Evolutionary conservation across 352 stramenopile genomes (phyloP).

Genomic region (Pythium insidiosum): DNA sequence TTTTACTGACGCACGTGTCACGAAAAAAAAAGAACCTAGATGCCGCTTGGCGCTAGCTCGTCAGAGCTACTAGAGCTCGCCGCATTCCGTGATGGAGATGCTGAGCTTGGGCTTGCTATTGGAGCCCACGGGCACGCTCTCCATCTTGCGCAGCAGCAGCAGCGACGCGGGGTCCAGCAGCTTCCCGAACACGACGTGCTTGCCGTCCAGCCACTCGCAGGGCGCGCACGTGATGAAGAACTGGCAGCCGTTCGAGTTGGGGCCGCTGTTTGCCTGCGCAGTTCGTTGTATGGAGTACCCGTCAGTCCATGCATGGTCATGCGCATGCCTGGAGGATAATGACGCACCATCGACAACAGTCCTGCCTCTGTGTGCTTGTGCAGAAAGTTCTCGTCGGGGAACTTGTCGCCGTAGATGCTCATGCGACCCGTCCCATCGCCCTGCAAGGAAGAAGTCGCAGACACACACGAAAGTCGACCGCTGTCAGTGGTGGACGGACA

Average conservation of each 20-base stretch:
- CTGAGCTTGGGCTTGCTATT: constrained; percentile 85
- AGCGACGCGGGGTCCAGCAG: constrained; percentile 82
- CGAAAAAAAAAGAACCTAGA: not conserved
- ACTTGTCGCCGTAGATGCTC: constrained; percentile 87
- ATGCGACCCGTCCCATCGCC: constrained; percentile 75
- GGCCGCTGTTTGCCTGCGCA: constrained; percentile 89
- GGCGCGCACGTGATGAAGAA: constrained; percentile 95
- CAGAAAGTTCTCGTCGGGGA: constrained; percentile 75
- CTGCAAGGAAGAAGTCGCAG: too few relatives aligned
- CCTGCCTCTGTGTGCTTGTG: constrained; percentile 79
- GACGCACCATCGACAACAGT: constrained; percentile 71
- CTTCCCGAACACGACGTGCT: constrained; percentile 97
- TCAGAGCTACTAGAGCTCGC: constrained; percentile 83
- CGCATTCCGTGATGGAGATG: constrained; percentile 84
- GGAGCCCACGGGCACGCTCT: constrained; percentile 79
- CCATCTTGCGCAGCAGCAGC: constrained; percentile 87
- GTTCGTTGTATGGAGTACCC: too few relatives aligned
- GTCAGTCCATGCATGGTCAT: too few relatives aligned
- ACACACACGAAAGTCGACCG: too few relatives aligned
- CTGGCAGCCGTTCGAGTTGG: constrained; percentile 91
- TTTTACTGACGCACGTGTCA: too few relatives aligned
- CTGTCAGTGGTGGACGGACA: too few relatives aligned
- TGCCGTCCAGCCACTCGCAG: constrained; percentile 93
- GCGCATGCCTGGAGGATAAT: not conserved
- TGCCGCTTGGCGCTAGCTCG: constrained; percentile 1